Evolutionary conservation across 2,329 filamentous ascomycete species (phyloP).

Genomic region (Fusarium pseudoanthophilum): DNA sequence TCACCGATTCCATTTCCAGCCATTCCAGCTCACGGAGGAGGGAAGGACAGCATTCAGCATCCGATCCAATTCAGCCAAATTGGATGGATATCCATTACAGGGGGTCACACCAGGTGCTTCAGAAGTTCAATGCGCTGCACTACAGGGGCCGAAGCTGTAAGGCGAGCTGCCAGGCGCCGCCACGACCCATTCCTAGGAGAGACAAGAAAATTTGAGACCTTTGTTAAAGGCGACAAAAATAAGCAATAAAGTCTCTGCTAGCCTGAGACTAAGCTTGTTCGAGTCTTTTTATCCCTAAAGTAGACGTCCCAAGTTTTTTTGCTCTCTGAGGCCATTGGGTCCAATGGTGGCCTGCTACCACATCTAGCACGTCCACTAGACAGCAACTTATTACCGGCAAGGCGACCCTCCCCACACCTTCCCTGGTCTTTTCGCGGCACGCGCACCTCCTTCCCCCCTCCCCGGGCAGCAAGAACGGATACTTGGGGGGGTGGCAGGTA

Average conservation of each 20-base stretch:
- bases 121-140: slow-evolving; percentile 7
- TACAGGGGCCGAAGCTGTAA: slow-evolving; percentile 13
- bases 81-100: slow-evolving; percentile 19
- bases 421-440: slow-evolving; percentile 29
- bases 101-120: neutral
- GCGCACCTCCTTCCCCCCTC: slow-evolving; percentile 22
- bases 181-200: neutral
- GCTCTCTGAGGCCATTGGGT: neutral
- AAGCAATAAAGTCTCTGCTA: neutral
- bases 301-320: neutral
- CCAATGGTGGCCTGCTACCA: neutral
- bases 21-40: slow-evolving; percentile 29
- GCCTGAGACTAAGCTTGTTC: neutral
- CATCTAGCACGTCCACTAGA: slow-evolving; percentile 9
- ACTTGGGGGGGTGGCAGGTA: slow-evolving; percentile 35
- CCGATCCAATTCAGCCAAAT: slow-evolving; percentile 27
- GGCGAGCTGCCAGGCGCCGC: slow-evolving; percentile 20
- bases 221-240: neutral
- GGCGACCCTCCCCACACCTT: slow-evolving; percentile 24
- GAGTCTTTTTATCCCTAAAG: neutral
- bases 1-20: slow-evolving; percentile 11
- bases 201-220: neutral
- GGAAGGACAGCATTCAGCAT: neutral
- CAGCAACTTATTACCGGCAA: slow-evolving; percentile 25
- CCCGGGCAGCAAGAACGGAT: slow-evolving; percentile 8